Base-by-base conservation (phyloP, 768 basidiomycete species). In the Pulveroboletus sp. region DNA sequence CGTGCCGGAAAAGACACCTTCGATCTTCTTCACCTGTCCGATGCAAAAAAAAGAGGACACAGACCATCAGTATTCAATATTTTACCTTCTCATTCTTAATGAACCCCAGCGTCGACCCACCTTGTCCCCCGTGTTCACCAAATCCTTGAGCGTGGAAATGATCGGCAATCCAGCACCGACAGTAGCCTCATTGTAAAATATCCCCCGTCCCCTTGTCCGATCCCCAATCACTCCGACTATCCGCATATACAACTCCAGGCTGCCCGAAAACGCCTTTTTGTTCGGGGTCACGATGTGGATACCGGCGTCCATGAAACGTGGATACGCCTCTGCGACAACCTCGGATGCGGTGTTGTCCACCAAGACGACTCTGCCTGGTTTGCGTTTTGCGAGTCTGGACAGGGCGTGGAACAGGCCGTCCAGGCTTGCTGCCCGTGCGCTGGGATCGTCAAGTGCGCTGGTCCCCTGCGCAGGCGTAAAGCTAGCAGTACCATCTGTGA, bases 1-100 rank as follows among this genome's bases (percentile, higher is more conserved):
- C 3, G 96, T 99, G 8, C 96, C 96, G 5, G 90, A 93, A 69
- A 99, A 91, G 18, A 98, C 96, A 35, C 96, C 96, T 69, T 99
- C 96, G 57, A 98, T 90, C 75, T 91, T 95, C 60, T 76, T 72
- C 54, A 95, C 74, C 86, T 89, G 52, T 24, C 41, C 39, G 41
- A 39, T 17, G 15, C 42, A 21, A 30, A 44, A n/a, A 33, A 3
- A 11, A 33, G 14, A 41, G 9, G 8, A 4, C 26, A n/a, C 9
- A 24, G 12, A 0, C 26, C 15, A 24, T 50, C 49, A 50, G 26
- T n/a, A 5, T 36, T 41, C 28, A 10, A 36, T 24, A 11, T 27
- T 21, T 21, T 3, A 3, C 9, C 26, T 5, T 28, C 1, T 12
- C 38, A 1, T 12, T 0, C 21, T 15, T 2, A 6, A 49, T 3